Base-by-base conservation (phyloP, 2,329 filamentous ascomycete species). In the Teratosphaeriaceae sp. region DNA sequence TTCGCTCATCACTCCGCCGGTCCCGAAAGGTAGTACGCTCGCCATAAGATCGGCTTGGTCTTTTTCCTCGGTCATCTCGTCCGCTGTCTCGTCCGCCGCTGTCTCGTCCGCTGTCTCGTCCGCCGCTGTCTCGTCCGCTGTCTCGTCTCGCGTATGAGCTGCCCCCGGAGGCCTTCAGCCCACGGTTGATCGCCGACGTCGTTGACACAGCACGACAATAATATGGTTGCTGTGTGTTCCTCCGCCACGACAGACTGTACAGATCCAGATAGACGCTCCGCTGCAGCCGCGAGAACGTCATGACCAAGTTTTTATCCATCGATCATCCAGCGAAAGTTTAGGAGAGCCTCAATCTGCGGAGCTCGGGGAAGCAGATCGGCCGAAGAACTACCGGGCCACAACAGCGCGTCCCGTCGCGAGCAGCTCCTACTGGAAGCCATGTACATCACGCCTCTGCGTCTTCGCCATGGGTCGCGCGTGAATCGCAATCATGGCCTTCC, bases 121-220 rank as follows among this genome's bases (percentile, higher is more conserved):
- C 11, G 6, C 31, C n/a, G 15, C n/a, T 12, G 31, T 34, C 31
- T 34, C 31, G 8, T 34, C 31, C 31, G 31, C 31, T 18, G 20
- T 34, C 31, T 19, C 15, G 31, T 34, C 31, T n/a, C n/a, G n/a
- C n/a, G n/a, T n/a, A n/a, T n/a, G 31, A 34, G 15, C 18, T 18
- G 31, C 22, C 37, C 23, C 24, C n/a, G 3, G 37, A 18, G 6
- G 37, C 37, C 56, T 80, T 77, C 42, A 87, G 70, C 12, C 84
- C 84, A 35, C 75, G 71, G 51, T 80, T 76, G 56, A 88, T 88
- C 33, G 82, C 83, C 8, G 82, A 84, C 46, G 71, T 76, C 30
- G 86, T 72, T 31, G 79, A 82, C 18, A 75, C 74, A 56, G 67
- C 57, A 46, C 73, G 71, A 22, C 24, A 15, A 15, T 20, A 29